Evolutionary conservation across 805 yeast genomes (phyloP).

Genomic region (Kurtzmaniella cleridarum): DNA sequence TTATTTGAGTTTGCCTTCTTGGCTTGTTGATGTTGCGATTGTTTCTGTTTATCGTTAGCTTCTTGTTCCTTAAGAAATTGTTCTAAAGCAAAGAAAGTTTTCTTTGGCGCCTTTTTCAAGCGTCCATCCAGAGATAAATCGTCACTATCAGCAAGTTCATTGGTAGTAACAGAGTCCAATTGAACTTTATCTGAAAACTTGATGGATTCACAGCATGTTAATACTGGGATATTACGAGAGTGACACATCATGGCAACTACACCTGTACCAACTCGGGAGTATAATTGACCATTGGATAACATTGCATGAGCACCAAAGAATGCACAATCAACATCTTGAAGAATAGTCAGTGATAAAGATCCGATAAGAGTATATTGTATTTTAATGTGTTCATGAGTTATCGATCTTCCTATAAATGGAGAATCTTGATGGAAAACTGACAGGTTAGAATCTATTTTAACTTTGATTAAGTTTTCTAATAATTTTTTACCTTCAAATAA

Average conservation of each 20-base stretch:
- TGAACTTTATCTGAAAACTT: constrained; percentile 95
- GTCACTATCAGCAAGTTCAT: constrained; percentile 81
- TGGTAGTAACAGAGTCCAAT: constrained; percentile 89
- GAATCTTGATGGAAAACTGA: constrained; percentile 6
- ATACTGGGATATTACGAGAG: constrained; percentile 83
- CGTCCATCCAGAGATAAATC: constrained; percentile 51
- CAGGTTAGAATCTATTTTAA: constrained; percentile 16
- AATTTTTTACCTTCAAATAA: constrained; percentile 85
- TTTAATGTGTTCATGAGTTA: constrained; percentile 53
- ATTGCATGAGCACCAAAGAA: constrained; percentile 96
- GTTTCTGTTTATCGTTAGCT: constrained; percentile 17
- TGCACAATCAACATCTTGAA: constrained; percentile 85
- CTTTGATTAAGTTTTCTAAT: constrained; percentile 55
- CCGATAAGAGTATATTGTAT: constrained; percentile 75
- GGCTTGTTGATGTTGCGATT: constrained; percentile 15
- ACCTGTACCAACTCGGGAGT: constrained; percentile 93
- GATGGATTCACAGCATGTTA: constrained; percentile 92
- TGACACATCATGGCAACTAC: constrained; percentile 88
- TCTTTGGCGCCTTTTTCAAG: constrained; percentile 49
- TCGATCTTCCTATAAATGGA: constrained; percentile 14
- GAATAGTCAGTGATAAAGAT: constrained; percentile 66
- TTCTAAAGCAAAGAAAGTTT: constrained; percentile 59
- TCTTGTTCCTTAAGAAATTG: constrained; percentile 49
- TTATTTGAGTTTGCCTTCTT: constrained; percentile 9
- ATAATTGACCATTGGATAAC: constrained; percentile 89